phyloP scores from a whole-genome alignment of 345 rosid genomes.

The Gynandropsis gynandra region DNA sequence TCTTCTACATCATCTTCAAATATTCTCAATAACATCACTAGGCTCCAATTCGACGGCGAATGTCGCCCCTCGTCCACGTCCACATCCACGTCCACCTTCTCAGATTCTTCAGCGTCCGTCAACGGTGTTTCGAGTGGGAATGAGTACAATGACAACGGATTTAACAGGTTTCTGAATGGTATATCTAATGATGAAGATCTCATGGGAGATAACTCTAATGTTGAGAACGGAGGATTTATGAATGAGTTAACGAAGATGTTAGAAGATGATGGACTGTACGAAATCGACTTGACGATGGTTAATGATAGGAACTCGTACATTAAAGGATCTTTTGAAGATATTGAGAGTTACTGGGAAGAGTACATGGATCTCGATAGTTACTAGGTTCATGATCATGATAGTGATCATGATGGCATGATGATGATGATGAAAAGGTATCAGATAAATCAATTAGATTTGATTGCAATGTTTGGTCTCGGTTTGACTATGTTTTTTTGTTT shows the following conservation, averaged over 20 bases:
- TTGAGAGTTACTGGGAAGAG: constrained; percentile 16
- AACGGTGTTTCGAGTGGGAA: not conserved
- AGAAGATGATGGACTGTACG: constrained; percentile 9
- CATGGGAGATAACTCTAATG: constrained; percentile 18
- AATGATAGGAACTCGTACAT: constrained; percentile 1
- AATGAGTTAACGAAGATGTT: constrained; percentile 13
- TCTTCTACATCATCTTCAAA: constrained; percentile 15
- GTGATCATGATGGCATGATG: not conserved
- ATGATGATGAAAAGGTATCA: constrained; percentile 10
- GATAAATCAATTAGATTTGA: constrained; percentile 22
- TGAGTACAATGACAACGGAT: too few species aligned
- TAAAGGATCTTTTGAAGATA: constrained; percentile 13
- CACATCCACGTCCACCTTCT: constrained; percentile 1
- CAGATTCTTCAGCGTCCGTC: constrained; percentile 1
- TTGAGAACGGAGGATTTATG: constrained; percentile 17
- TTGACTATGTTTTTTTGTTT: too few species aligned
- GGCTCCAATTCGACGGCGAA: constrained; percentile 6
- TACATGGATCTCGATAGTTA: not conserved
- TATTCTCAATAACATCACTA: constrained; percentile 3
- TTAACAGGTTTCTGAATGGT: too few species aligned
- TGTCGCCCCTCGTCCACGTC: constrained; percentile 21
- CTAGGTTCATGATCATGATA: too few species aligned
- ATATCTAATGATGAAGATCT: not conserved
- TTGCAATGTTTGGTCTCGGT: not conserved
- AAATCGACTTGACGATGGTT: constrained; percentile 5